Base-by-base conservation (phyloP, 2,329 filamentous ascomycete genomes). In the Aspergillus sojae region DNA sequence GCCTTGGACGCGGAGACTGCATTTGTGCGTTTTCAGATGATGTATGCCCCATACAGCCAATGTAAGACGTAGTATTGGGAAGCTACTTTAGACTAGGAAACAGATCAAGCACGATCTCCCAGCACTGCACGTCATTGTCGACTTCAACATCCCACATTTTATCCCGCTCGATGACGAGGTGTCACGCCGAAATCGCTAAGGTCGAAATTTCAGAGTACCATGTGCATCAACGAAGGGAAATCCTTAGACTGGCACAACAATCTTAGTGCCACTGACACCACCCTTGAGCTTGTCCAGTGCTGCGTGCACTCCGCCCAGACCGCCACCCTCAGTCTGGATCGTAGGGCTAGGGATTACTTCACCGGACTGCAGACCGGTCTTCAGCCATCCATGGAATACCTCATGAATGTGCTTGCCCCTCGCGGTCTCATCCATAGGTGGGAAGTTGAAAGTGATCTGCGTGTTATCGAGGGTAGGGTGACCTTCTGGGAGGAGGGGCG, bases 241-340 rank as follows among this genome's bases (percentile, higher is more conserved):
- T 46, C 21, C 23, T 60, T 43, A 41, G 16, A 60, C n/a, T 21
- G 46, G 55, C 48, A 71, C 55, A 45, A 71, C 68, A 60, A 71
- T 61, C 64, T 72, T 71, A 3, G 63, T 66, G 28, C 63, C 64
- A 59, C 70, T 72, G 1, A 71, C 70, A 3, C 70, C 70, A 41
- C 52, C 61, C 56, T 67, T 68, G 48, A 70, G 39, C 16, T 66
- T 63, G 61, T 72, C 65, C 48, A 72, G 45, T 19, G 69, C 70
- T 16, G 36, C 26, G 34, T 72, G 57, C 21, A 68, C 55, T 30
- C 66, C 63, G 12, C 59, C 65, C 55, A 72, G 43, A 0, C 69
- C 69, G 10, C 68, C 66, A 3, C 55, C 62, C 26, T 65, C 60
- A 7, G 68, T 43, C 60, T 68, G 62, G 32, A 70, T 60, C 61